Conservation (phyloP, 768 basidiomycete genomes). For the Pleurotus pulmonarius region DNA sequence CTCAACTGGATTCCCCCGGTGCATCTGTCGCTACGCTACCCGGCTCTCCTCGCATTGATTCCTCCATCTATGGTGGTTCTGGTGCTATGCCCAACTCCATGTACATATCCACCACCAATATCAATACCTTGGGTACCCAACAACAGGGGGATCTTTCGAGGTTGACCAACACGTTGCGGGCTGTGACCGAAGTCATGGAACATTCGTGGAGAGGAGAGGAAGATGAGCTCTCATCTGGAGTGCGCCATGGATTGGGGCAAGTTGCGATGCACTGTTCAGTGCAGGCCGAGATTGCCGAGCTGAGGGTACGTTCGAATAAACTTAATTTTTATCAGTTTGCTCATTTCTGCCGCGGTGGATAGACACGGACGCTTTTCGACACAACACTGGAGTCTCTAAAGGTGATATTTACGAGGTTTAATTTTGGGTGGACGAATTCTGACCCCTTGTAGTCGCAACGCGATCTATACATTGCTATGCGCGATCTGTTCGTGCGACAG, state of each 20-base stretch:
- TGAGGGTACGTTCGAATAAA: conserved; percentile 48
- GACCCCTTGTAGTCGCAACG: conserved; percentile 54
- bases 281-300: conserved; percentile 71
- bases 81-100: conserved; percentile 18
- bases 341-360: neutral
- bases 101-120: conserved; percentile 23
- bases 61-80: conserved; percentile 26
- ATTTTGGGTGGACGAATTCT: conserved; percentile 10
- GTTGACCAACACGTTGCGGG: conserved; percentile 77
- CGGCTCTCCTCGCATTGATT: conserved; percentile 29
- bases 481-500: conserved; percentile 83
- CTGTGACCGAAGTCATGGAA: conserved; percentile 73
- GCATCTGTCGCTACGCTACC: conserved; percentile 8
- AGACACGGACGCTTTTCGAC: conserved; percentile 64
- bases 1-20: conserved; percentile 36
- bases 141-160: conserved; percentile 79
- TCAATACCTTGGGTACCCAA: conserved; percentile 18
- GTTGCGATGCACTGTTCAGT: conserved; percentile 65
- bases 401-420: conserved; percentile 31
- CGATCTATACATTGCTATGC: conserved; percentile 82
- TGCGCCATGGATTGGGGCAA: conserved; percentile 65
- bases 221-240: conserved; percentile 77
- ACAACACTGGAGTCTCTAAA: conserved; percentile 76
- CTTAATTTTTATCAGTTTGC: neutral
- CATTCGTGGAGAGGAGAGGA: conserved; percentile 82